A percentile compares a stretch with the other conserved stretches of the same genome.
Conservation (phyloP, 2,329 filamentous ascomycete species). For the Calonectria fujianensis region DNA sequence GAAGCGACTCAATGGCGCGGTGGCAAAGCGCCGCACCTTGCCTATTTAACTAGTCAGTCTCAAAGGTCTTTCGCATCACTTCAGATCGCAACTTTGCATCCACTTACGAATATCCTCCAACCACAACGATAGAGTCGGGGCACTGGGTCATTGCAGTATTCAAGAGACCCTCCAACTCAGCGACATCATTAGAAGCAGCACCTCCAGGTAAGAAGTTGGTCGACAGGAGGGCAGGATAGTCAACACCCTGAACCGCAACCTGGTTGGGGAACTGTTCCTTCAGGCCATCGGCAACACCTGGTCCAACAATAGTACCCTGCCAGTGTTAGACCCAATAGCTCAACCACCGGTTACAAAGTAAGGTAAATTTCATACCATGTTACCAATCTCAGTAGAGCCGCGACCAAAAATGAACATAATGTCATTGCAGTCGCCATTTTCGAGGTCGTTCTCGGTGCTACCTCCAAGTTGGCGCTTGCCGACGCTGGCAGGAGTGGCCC, state of each 20-base stretch:
- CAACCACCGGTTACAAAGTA: not conserved
- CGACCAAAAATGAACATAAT: not conserved
- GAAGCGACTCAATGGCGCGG: conserved; percentile 10
- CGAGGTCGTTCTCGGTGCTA: not conserved
- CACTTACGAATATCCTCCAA: conserved; percentile 21
- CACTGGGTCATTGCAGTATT: not conserved
- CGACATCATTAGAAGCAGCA: not conserved
- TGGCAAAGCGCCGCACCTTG: conserved; percentile 19
- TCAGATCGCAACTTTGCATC: not conserved
- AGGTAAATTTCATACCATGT: not conserved
- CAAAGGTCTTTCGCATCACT: not conserved
- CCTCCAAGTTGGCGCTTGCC: conserved; percentile 3
- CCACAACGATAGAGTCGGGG: conserved; percentile 7
- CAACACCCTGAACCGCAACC: conserved; percentile 18
- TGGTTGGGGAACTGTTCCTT: conserved; percentile 8
- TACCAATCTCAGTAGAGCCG: conserved; percentile 7
- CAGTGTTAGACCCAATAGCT: not conserved
- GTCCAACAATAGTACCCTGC: conserved; percentile 9
- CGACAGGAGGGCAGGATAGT: conserved; percentile 4
- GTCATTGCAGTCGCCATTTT: conserved; percentile 3
- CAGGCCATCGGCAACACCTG: conserved; percentile 5
- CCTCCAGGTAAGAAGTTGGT: conserved; percentile 12
- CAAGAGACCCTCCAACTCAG: not conserved
- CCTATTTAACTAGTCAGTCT: not conserved
- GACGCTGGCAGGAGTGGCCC: not conserved